Evolutionary conservation across 139 green algal species (phyloP).

Genomic region (Picochlorum costavermella): DNA sequence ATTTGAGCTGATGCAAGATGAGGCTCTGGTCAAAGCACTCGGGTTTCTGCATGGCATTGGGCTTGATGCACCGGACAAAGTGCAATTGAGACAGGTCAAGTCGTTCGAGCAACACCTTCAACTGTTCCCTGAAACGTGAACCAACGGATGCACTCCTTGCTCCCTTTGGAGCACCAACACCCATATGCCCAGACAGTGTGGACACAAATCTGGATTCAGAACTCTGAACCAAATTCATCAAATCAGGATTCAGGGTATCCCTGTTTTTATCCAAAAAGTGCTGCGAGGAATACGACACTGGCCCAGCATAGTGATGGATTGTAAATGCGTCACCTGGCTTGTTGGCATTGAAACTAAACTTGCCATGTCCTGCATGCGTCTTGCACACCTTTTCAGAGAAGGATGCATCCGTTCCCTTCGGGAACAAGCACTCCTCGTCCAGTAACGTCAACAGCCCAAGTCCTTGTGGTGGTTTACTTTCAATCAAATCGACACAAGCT

Average conservation of each 20-base stretch:
- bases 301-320: constrained; percentile 71
- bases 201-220: constrained; percentile 35
- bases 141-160: constrained; percentile 41
- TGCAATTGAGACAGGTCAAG: constrained; percentile 57
- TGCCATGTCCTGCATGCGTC: constrained; percentile 30
- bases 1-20: constrained; percentile 89
- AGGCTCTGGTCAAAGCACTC: constrained; percentile 57
- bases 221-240: constrained; percentile 63
- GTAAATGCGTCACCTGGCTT: constrained; percentile 46
- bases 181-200: constrained; percentile 51
- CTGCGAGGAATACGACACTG: constrained; percentile 45
- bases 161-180: constrained; percentile 23
- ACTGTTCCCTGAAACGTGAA: constrained; percentile 61
- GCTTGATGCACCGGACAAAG: constrained; percentile 98
- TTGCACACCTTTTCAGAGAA: constrained; percentile 39
- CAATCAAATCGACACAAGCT: constrained; percentile 84
- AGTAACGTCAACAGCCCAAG: constrained; percentile 81
- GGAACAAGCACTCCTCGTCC: constrained; percentile 75
- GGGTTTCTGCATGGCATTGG: constrained; percentile 62
- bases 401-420: constrained; percentile 44
- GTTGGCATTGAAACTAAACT: constrained; percentile 43
- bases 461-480: constrained; percentile 43
- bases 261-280: constrained; percentile 81
- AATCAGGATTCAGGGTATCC: constrained; percentile 65
- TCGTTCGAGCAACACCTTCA: constrained; percentile 58